phyloP scores from a whole-genome alignment of 1,139 yeast genomes.

The Hyphopichia khmerensis region DNA sequence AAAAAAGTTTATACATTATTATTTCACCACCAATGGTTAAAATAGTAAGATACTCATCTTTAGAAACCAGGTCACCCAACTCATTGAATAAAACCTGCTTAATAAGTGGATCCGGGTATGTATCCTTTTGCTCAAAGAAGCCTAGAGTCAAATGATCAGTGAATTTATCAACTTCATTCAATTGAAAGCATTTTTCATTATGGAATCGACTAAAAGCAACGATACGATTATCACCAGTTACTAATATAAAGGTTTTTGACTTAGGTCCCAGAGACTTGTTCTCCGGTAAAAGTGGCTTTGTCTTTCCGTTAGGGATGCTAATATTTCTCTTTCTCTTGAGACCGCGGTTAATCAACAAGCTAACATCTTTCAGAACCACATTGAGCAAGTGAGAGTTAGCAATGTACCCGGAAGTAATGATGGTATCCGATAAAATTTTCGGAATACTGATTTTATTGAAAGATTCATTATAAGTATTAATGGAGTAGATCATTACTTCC shows the following conservation, averaged over 20 bases:
- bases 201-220: conserved; percentile 65
- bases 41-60: conserved; percentile 62
- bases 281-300: neutral
- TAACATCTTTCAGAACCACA: conserved; percentile 43
- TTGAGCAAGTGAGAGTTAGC: conserved; percentile 43
- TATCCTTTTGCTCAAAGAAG: conserved; percentile 57
- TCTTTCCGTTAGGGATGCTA: conserved; percentile 10
- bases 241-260: conserved; percentile 59
- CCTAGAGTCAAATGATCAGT: conserved; percentile 53
- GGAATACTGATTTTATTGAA: conserved; percentile 46
- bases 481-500: conserved; percentile 49
- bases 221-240: conserved; percentile 74
- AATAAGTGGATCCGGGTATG: conserved; percentile 71
- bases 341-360: conserved; percentile 29
- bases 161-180: conserved; percentile 58
- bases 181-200: conserved; percentile 63
- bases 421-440: conserved; percentile 53
- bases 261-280: conserved; percentile 27
- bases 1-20: conserved; percentile 59
- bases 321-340: conserved; percentile 26
- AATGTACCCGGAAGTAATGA: conserved; percentile 69
- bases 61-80: conserved; percentile 58
- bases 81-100: conserved; percentile 68
- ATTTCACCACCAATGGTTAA: conserved; percentile 82
- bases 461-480: conserved; percentile 41